Percentiles rank a stretch among this genome's conserved stretches.
Evolutionary conservation across 805 yeast species (phyloP).

Genomic region (Wickerhamomyces queroliae): DNA sequence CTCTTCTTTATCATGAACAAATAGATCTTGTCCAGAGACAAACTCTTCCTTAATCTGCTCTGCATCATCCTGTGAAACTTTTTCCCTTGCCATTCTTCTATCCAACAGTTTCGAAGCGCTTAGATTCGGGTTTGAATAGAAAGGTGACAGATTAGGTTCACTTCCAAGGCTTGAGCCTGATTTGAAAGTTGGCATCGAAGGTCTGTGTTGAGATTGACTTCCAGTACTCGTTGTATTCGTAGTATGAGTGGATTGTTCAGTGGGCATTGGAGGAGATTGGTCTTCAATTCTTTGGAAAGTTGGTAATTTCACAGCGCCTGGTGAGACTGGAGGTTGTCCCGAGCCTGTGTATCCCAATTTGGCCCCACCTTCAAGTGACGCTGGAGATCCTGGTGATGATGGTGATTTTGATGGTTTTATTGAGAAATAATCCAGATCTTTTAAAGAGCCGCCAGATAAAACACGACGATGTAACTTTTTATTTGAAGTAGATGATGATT

Average conservation of each 20-base stretch:
- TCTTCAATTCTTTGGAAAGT: slow-evolving; percentile 17
- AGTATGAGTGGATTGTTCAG: not conserved
- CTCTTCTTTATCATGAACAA: slow-evolving; percentile 1
- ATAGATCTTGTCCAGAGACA: slow-evolving; percentile 1
- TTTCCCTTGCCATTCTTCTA: slow-evolving; percentile 15
- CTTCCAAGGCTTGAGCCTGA: too few relatives aligned
- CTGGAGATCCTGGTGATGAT: slow-evolving; percentile 1
- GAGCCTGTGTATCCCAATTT: too few relatives aligned
- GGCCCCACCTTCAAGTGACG: not conserved
- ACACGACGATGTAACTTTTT: slow-evolving; percentile 20
- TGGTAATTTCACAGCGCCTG: slow-evolving; percentile 14
- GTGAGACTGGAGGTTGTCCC: too few relatives aligned
- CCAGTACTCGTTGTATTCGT: not conserved
- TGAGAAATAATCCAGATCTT: slow-evolving; percentile 11
- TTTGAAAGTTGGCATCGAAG: too few relatives aligned
- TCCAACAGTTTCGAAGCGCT: slow-evolving; percentile 16
- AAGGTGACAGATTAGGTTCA: too few relatives aligned
- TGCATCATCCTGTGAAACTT: slow-evolving; percentile 5
- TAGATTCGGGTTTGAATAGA: slow-evolving; percentile 7
- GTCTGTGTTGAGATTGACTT: too few relatives aligned
- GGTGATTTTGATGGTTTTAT: not conserved
- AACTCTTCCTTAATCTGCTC: slow-evolving; percentile 3
- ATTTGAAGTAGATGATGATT: slow-evolving; percentile 2
- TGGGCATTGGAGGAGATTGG: not conserved
- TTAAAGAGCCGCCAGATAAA: slow-evolving; percentile 16